Evolutionary conservation across 345 rosid species (phyloP).

Genomic region (Pistacia integerrima): DNA sequence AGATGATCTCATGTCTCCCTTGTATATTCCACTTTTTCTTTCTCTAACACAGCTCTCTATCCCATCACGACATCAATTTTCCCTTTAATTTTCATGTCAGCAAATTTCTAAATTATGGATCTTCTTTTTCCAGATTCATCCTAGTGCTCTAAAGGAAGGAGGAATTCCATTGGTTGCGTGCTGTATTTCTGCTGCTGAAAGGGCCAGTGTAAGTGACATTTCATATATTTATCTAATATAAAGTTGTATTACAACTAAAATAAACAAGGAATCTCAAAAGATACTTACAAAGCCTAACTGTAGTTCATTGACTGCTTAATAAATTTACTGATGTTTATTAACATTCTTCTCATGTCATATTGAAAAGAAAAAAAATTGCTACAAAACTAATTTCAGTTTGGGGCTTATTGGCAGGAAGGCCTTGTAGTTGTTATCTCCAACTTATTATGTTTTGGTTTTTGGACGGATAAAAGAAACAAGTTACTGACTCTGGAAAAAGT

Average conservation of each 20-base stretch:
- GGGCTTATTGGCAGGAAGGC: too few species aligned
- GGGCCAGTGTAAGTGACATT: slow-evolving; percentile 67
- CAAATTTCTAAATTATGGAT: neutral
- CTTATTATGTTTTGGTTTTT: neutral
- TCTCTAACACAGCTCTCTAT: neutral
- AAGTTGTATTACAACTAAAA: neutral
- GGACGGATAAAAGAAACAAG: neutral
- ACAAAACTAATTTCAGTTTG: too few species aligned
- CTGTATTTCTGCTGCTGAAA: slow-evolving; percentile 85
- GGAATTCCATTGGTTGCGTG: slow-evolving; percentile 82
- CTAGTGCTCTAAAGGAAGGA: slow-evolving; percentile 82
- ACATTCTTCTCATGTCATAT: too few species aligned
- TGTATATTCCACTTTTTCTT: too few species aligned
- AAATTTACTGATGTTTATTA: too few species aligned
- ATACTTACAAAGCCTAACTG: neutral
- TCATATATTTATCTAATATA: neutral
- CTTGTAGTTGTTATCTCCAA: neutral
- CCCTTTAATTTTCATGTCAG: neutral
- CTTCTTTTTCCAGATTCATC: slow-evolving; percentile 68
- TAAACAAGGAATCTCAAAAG: neutral
- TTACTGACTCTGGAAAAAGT: neutral
- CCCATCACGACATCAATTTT: neutral
- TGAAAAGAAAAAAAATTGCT: too few species aligned
- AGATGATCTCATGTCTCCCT: too few species aligned
- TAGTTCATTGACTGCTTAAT: too few species aligned